Conservation (phyloP, 495 filamentous ascomycete species). For the Penicillium canescens region DNA sequence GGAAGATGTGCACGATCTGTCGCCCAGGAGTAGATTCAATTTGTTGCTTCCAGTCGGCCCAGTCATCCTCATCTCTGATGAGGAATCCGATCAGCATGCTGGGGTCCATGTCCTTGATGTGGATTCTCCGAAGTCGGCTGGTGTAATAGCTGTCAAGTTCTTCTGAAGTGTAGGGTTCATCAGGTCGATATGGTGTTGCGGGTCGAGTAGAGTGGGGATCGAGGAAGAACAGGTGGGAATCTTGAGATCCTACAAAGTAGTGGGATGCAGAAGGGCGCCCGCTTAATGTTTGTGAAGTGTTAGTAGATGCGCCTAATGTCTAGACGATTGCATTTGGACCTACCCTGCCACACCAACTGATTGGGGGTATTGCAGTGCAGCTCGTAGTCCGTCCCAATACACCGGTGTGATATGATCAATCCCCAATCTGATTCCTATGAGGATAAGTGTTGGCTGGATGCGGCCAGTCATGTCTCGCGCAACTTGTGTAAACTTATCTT, state of each 20-base stretch:
- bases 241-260: conserved; percentile 97
- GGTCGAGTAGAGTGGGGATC: conserved; percentile 85
- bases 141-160: conserved; percentile 88
- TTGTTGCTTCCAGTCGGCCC: conserved; percentile 73
- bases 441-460: conserved; percentile 83
- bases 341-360: conserved; percentile 96
- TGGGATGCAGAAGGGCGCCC: conserved; percentile 93
- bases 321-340: conserved; percentile 20
- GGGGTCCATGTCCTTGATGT: conserved; percentile 92
- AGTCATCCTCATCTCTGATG: conserved; percentile 79
- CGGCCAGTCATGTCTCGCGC: conserved; percentile 61
- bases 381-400: conserved; percentile 87
- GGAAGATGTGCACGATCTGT: conserved; percentile 72
- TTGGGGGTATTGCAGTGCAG: conserved; percentile 78
- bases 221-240: conserved; percentile 86
- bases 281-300: conserved; percentile 41
- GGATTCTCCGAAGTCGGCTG: conserved; percentile 74
- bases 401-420: conserved; percentile 91
- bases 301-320: not conserved
- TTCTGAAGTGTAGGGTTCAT: conserved; percentile 59
- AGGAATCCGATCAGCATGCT: conserved; percentile 99
- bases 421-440: conserved; percentile 84
- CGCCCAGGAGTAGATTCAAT: conserved; percentile 74
- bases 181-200: conserved; percentile 58
- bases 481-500: conserved; percentile 77